Evolutionary conservation across 164 flowering plant genomes (phyloP), one percentile per base, ranked within the genome.

Genomic region (Malania oleifera): DNA sequence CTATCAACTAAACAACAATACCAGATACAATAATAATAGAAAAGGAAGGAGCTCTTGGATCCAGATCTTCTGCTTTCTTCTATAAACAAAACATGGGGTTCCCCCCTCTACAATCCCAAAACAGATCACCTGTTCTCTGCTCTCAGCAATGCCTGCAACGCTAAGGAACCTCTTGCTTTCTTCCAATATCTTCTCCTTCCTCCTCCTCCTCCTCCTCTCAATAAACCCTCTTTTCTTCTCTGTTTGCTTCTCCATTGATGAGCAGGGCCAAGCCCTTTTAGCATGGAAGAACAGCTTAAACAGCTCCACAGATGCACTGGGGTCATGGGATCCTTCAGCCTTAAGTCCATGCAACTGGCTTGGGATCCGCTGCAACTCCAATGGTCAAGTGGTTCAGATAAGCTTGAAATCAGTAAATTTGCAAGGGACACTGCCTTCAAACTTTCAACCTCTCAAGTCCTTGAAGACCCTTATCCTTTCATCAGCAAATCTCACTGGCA

Each of bases 11-110:
- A n/a, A 58, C 47, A 71, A 72, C 45, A 47, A 66, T 23, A 65
- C 49, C 7, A 56, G 63, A 54, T 59, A 68, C 19, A 64, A 65
- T 60, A 65, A 66, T 63, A 66, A 57, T 56, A 60, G 62, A 67
- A 57, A 70, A 66, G 63, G 62, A 60, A 72, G 68, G 60, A 61
- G 75, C 57, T 63, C 71, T 68, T 75, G 76, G 89, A 85, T 90
- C 97, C 75, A 78, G 87, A 85, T 78, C 85, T 78, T 71, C 79
- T 75, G 67, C 71, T 77, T 78, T 67, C 66, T 80, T 66, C 85
- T 91, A 88, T 89, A 92, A 84, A 89, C 88, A 87, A 89, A 87
- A 86, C 88, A 85, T 87, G 89, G 95, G 82, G 76, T 82, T 81
- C 80, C 81, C 62, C 86, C 81, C 81, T 84, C 83, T 35, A 67